Evolutionary conservation across 257 asterid species (phyloP).

Genomic region (Schizonepeta tenuifolia): DNA sequence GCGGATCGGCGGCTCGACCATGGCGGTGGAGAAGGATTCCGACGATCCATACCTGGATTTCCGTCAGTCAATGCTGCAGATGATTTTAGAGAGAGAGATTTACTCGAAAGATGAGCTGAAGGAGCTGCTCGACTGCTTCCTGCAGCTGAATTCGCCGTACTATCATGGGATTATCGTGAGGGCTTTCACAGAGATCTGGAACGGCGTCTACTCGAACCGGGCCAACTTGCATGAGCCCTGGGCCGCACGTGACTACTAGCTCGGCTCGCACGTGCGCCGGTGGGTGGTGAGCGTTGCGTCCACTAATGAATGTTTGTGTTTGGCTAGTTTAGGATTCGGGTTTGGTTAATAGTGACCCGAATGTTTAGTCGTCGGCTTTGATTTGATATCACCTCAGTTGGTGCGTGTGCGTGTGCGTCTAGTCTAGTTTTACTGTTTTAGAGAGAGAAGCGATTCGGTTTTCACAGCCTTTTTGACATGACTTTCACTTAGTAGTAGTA

Average conservation of each 20-base stretch:
- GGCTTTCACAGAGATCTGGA: slow-evolving; percentile 96
- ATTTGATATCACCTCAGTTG: not conserved
- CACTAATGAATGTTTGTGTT: too few relatives aligned
- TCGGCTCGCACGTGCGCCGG: slow-evolving; percentile 35
- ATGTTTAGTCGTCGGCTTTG: slow-evolving; percentile 9
- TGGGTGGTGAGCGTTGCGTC: too few relatives aligned
- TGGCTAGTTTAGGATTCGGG: slow-evolving; percentile 9
- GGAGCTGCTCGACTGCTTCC: slow-evolving; percentile 77
- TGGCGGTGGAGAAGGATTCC: slow-evolving; percentile 91
- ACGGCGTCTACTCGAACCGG: slow-evolving; percentile 65
- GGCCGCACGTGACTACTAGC: slow-evolving; percentile 57
- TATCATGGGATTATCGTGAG: slow-evolving; percentile 83
- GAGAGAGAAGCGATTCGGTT: slow-evolving; percentile 46
- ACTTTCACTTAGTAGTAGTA: not conserved
- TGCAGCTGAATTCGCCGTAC: slow-evolving; percentile 85
- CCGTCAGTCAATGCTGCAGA: slow-evolving; percentile 97
- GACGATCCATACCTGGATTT: slow-evolving; percentile 89
- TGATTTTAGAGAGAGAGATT: slow-evolving; percentile 84
- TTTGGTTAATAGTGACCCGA: slow-evolving; percentile 25
- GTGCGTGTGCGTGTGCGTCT: too few relatives aligned
- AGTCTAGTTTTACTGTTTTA: not conserved
- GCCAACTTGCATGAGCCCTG: slow-evolving; percentile 37
- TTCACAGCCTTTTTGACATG: slow-evolving; percentile 71
- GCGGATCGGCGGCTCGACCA: slow-evolving; percentile 64
- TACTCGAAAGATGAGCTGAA: slow-evolving; percentile 73